Evolutionary conservation across 2,329 filamentous ascomycete species (phyloP).

Genomic region (Beauveria medogensis): DNA sequence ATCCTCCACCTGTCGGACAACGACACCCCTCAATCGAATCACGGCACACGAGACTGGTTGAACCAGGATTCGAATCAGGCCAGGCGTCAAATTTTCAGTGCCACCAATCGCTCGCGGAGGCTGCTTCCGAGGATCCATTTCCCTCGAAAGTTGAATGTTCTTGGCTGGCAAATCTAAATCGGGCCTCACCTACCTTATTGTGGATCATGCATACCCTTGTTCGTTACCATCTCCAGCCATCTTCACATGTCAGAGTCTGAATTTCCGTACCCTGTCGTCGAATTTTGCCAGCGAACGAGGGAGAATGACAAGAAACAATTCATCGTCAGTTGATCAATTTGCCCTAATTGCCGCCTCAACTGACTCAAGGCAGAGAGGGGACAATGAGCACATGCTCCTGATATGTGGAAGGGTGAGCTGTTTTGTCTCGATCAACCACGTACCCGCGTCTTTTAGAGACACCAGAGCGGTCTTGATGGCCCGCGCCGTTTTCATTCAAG

Average conservation of each 20-base stretch:
- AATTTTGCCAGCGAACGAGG: not conserved
- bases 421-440: not conserved
- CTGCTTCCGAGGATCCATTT: conserved; percentile 6
- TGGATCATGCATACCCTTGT: not conserved
- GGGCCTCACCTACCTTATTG: conserved; percentile 5
- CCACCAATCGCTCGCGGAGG: not conserved
- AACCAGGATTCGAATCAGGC: not conserved
- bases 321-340: not conserved
- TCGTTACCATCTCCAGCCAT: not conserved
- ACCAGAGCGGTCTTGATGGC: not conserved
- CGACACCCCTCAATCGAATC: not conserved
- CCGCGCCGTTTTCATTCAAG: not conserved
- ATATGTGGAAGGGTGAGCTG: not conserved
- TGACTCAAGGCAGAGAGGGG: not conserved
- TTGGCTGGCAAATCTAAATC: conserved; percentile 9
- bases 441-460: not conserved
- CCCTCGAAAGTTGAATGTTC: not conserved
- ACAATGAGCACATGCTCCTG: not conserved
- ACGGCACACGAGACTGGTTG: not conserved
- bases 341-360: not conserved
- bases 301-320: not conserved
- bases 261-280: not conserved
- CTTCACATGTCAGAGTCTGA: conserved; percentile 8
- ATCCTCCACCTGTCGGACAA: not conserved
- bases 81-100: conserved; percentile 1